Base-by-base conservation (phyloP, 2,329 filamentous ascomycete genomes). In the Emmonsia crescens region DNA sequence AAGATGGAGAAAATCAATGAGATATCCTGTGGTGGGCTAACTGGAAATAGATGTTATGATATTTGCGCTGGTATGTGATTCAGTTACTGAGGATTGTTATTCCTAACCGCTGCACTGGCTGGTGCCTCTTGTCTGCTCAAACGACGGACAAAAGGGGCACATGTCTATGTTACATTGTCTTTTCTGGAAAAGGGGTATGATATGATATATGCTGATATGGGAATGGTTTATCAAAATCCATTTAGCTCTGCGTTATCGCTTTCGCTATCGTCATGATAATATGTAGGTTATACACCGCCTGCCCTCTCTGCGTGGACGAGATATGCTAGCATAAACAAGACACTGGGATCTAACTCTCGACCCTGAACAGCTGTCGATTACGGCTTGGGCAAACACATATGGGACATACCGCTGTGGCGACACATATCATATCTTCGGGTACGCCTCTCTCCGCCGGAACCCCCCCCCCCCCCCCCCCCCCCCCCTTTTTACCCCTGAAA, bases 381-480 rank as follows among this genome's bases (percentile, higher is more conserved):
- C 61, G 70, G 70, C 21, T 64, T 71, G 3, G 68, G 65, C 24
- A 67, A 63, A 31, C 70, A 71, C 58, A 69, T 71, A 66, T 71
- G 70, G 70, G 66, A 71, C 66, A 66, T 71, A 1, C 66, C 65
- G 5, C 10, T 65, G 16, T 42, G 21, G 10, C 31, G 63, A 14
- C 44, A 52, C 24, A 52, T 69, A 21, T 67, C 67, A 55, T 70
- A 70, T 36, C 54, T 67, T 27, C 68, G 68, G 66, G 68, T 70
- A 61, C 1, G 62, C 21, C 5, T 6, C 24, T 49, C n/a, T 21
- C 5, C 31, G 19, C 31, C 27, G 29, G 5, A 52, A 14, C 31
- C 57, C 8, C 27, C 9, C 19, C 3, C 5, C 12, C 2, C 56
- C 14, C 1, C 9, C 36, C 36, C 9, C 36, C 14, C 36, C 36